Base-by-base conservation (phyloP, 768 basidiomycete genomes). In the Lactifluus echinatus region DNA sequence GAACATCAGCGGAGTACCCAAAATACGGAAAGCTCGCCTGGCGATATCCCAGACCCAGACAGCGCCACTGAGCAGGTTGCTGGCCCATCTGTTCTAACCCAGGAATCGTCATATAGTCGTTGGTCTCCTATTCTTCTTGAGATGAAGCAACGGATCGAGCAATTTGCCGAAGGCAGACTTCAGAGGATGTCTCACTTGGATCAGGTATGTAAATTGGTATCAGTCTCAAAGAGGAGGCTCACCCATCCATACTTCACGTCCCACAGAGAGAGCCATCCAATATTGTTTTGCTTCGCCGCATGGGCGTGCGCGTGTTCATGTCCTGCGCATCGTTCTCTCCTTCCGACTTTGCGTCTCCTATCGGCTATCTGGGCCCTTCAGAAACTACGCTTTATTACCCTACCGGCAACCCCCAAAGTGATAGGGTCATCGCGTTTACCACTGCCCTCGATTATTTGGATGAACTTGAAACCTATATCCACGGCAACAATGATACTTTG, bases 221-320 rank as follows among this genome's bases (percentile, higher is more conserved):
- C 1, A 11, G 19, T 47, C 17, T 43, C 2, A 23, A 26, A 23
- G 26, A 19, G 10, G 8, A 4, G 36, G 10, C 55, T 48, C n/a
- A 28, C 31, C 10, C 4, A 14, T 31, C 19, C 21, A 29, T 33
- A 11, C 11, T 24, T 34, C 8, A 21, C 26, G 29, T 33, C 2
- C 0, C 34, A 34, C 29, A 59, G 57, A 50, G 48, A 26, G 28
- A 50, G 14, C 15, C 57, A 36, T 24, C 29, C 31, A 24, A 28
- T 17, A 8, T 21, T 23, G 8, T 49, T 19, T 21, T 28, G 7
- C 34, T 44, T 29, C 53, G 53, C 28, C 57, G 57, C 29, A 39
- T 29, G 29, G 47, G 6, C 14, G n/a, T 45, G 47, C 57, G 48
- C 42, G 28, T 59, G 17, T 53, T 59, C 40, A 49, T 59, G 57